Evolutionary conservation across 257 asterid species (phyloP), one percentile per base, ranked within the genome.

Genomic region (Catharanthus roseus): DNA sequence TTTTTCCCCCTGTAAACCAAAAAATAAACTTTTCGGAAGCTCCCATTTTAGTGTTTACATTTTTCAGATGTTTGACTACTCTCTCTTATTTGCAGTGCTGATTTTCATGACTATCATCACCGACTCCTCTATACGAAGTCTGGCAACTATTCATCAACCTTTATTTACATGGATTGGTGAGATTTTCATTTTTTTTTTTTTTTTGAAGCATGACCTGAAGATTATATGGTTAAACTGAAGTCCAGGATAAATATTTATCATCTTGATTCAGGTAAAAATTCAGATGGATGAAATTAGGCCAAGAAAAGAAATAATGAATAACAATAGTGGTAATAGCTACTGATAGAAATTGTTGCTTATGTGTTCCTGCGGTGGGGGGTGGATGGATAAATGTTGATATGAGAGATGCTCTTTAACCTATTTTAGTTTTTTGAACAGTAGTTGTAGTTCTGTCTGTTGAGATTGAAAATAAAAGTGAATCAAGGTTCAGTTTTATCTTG

Each of bases 91-190:
- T 69, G 29, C 92, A 93, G 99, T 77, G 91, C 97, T 75, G 99
- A 93, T 86, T 93, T 93, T 79, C 99, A 93, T 74, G 98, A 93
- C 82, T 93, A 93, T 82, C 98, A 91, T 83, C 97, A 93, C 80
- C 95, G 99, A 38, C 83, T 93, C 84, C 89, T 93, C 78, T 93
- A 89, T 79, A 93, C 99, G 13, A 93, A 89, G 86, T 89, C 96
- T 67, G 98, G 98, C 77, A 93, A 93, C 86, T 93, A 93, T 70
- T 90, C 98, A 39, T 93, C 97, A 63, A 93, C 98, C 75, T 93
- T 93, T 77, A 90, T 91, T 75, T 88, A 93, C 92, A 90, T 93
- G 98, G 98, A 93, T 81, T 78, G 98, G 98, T 93, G 82, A 86
- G 90, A 50, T 73, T 55, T 47, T 38, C 26, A 51, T 71, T 31